These are phyloP conservation scores for Schizophyllum amplum DNA, from an alignment of 1,284 basidiomycete species.

Conservation along the genomic window DNA sequence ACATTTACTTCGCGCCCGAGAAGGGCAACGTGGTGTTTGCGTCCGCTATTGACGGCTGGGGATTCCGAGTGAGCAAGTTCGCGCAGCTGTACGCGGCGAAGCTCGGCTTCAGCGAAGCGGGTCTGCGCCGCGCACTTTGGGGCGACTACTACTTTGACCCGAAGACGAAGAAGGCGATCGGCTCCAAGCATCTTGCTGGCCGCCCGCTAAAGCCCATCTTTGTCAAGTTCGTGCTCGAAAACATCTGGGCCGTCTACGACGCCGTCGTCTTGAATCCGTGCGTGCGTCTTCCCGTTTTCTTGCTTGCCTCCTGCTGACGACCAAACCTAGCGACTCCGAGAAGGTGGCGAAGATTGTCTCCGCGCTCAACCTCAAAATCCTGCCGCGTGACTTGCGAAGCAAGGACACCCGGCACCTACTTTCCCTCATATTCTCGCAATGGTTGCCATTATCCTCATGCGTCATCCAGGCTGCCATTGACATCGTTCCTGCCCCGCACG, in stretches of 20 bases:
- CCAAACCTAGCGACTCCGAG: slow-evolving; percentile 64
- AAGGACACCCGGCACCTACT: slow-evolving; percentile 87
- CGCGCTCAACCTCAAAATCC: slow-evolving; percentile 78
- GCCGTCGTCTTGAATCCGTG: slow-evolving; percentile 82
- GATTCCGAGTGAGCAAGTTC: slow-evolving; percentile 91
- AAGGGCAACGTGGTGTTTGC: slow-evolving; percentile 97
- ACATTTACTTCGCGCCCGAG: slow-evolving; percentile 96
- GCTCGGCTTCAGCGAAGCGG: slow-evolving; percentile 86
- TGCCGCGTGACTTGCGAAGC: slow-evolving; percentile 84
- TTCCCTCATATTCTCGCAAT: slow-evolving; percentile 87
- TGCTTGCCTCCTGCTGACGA: slow-evolving; percentile 46
- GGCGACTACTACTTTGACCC: slow-evolving; percentile 97
- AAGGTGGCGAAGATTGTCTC: slow-evolving; percentile 87
- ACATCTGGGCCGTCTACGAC: slow-evolving; percentile 96
- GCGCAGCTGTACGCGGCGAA: slow-evolving; percentile 90
- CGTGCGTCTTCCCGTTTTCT: slow-evolving; percentile 25
- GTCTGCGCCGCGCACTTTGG: slow-evolving; percentile 88
- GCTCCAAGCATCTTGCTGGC: slow-evolving; percentile 83
- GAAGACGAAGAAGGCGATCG: slow-evolving; percentile 91
- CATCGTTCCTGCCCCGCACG: slow-evolving; percentile 80
- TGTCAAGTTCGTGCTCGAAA: slow-evolving; percentile 96
- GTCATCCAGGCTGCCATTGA: slow-evolving; percentile 92
- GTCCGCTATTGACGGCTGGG: slow-evolving; percentile 96
- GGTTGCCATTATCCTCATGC: slow-evolving; percentile 91
- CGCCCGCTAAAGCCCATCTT: slow-evolving; percentile 93